phyloP scores from a whole-genome alignment of 2,329 filamentous ascomycete species.

The Parasarocladium wereldwijsianum region DNA sequence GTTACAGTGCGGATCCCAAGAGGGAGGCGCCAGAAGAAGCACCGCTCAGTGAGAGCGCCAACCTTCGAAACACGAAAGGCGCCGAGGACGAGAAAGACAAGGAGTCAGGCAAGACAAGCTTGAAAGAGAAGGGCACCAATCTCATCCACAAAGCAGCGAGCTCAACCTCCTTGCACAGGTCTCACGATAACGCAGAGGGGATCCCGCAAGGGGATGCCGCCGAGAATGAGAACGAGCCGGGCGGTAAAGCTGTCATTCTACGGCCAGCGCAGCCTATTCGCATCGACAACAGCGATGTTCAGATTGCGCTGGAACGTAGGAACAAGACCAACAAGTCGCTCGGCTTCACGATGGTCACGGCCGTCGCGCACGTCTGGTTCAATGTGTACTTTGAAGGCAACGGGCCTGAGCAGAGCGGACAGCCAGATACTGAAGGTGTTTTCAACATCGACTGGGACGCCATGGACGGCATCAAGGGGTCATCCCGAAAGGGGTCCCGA shows the following conservation, averaged over 20 bases:
- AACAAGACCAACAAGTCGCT: constrained; percentile 65
- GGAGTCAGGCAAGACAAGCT: constrained; percentile 4
- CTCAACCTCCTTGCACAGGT: constrained; percentile 7
- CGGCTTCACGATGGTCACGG: constrained; percentile 79
- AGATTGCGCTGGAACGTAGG: constrained; percentile 76
- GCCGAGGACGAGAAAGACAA: constrained; percentile 8
- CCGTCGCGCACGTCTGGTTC: constrained; percentile 93
- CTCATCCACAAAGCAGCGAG: constrained; percentile 18
- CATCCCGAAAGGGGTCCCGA: constrained; percentile 62
- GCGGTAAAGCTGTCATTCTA: constrained; percentile 64
- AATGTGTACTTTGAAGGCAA: constrained; percentile 85
- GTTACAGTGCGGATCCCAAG: constrained; percentile 15
- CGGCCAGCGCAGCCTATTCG: constrained; percentile 54
- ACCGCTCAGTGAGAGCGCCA: constrained; percentile 15
- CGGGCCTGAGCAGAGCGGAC: constrained; percentile 52
- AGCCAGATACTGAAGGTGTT: constrained; percentile 50
- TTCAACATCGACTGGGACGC: constrained; percentile 45
- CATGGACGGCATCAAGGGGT: constrained; percentile 93
- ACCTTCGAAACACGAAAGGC: constrained; percentile 7
- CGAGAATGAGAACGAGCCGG: constrained; percentile 30
- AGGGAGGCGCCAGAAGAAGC: constrained; percentile 20
- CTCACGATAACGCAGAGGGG: constrained; percentile 10
- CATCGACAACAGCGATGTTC: constrained; percentile 71
- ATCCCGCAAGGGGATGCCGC: constrained; percentile 6
- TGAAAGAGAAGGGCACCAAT: constrained; percentile 17